phyloP scores from a whole-genome alignment of 495 filamentous ascomycete species.

The Thozetella sp. region DNA sequence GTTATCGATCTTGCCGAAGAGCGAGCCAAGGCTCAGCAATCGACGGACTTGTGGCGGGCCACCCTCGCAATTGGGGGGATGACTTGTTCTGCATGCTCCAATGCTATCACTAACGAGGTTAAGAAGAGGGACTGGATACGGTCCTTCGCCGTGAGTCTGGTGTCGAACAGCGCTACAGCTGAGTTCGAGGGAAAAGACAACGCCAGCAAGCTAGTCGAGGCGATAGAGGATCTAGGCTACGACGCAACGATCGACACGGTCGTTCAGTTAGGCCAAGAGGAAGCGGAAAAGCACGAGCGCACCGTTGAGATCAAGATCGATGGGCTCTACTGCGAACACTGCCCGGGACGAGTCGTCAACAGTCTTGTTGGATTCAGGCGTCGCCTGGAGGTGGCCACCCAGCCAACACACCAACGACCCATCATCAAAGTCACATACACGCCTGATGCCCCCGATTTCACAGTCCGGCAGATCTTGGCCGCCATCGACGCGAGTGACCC shows the following conservation, averaged over 20 bases:
- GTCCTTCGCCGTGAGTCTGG: slow-evolving; percentile 66
- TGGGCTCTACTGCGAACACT: slow-evolving; percentile 89
- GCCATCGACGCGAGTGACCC: slow-evolving; percentile 66
- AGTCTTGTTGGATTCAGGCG: slow-evolving; percentile 36
- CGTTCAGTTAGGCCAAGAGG: slow-evolving; percentile 19
- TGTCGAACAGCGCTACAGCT: slow-evolving; percentile 72
- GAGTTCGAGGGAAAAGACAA: slow-evolving; percentile 58
- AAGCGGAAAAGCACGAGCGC: slow-evolving; percentile 37
- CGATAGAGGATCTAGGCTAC: slow-evolving; percentile 81
- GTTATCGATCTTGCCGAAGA: slow-evolving; percentile 31
- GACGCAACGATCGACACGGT: slow-evolving; percentile 65
- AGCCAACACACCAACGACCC: slow-evolving; percentile 51
- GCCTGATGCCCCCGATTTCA: slow-evolving; percentile 69
- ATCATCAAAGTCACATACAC: slow-evolving; percentile 72
- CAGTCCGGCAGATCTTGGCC: slow-evolving; percentile 72
- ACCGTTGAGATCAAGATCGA: slow-evolving; percentile 69
- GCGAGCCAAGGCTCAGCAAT: slow-evolving; percentile 20
- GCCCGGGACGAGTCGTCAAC: slow-evolving; percentile 62
- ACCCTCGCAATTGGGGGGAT: slow-evolving; percentile 78
- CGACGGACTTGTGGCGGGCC: slow-evolving; percentile 46
- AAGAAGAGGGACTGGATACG: slow-evolving; percentile 64
- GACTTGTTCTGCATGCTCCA: slow-evolving; percentile 80
- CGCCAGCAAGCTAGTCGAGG: slow-evolving; percentile 60
- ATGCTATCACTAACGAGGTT: slow-evolving; percentile 64
- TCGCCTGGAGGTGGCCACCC: slow-evolving; percentile 46